Evolutionary conservation across 139 green algal species (phyloP), one percentile per base, ranked within the genome.

Genomic region (Chlamydomonas applanata): DNA sequence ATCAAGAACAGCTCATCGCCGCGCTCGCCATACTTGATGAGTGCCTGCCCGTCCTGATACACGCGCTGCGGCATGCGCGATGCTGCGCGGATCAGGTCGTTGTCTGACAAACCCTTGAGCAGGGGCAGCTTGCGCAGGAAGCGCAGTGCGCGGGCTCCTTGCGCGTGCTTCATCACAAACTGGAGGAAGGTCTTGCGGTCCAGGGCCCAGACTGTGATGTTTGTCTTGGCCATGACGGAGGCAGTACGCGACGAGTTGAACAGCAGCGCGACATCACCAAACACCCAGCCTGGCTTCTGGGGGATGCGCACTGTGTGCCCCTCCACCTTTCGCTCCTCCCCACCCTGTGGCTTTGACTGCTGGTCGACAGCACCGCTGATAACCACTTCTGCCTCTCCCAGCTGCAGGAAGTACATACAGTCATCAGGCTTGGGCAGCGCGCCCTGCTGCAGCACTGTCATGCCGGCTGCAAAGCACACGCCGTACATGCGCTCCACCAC

Each of bases 111-210:
- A 79, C 85, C 86, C 77, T 93, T 91, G 52, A 94, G 81, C 71
- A 93, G 73, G 17, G 89, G 89, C 46, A 94, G 74, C 84, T 91
- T 91, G 61, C 89, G 83, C 70, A 94, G 74, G 76, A 94, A 94
- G 36, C 87, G 80, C 72, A 93, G 79, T 24, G 82, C 72, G 17
- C 87, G 79, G 1, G 88, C 87, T n/a, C 88, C 86, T 69, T 88
- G 79, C 0, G 88, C 88, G 64, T 93, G 81, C 77, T 86, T 86
- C 88, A 92, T 89, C 25, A 94, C 88, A 76, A 90, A 88, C 59
- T 77, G 76, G 11, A 92, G 70, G 82, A 94, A 94, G 17, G 83
- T 88, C 22, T 68, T 71, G 44, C 86, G 76, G 65, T 91, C 81
- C 81, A 94, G 83, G 1, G 90, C 85, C 79, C 83, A 93, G 20